These are phyloP conservation scores for Clavispora carvajalis DNA, from an alignment of 805 yeast species.

Conservation along the genomic window DNA sequence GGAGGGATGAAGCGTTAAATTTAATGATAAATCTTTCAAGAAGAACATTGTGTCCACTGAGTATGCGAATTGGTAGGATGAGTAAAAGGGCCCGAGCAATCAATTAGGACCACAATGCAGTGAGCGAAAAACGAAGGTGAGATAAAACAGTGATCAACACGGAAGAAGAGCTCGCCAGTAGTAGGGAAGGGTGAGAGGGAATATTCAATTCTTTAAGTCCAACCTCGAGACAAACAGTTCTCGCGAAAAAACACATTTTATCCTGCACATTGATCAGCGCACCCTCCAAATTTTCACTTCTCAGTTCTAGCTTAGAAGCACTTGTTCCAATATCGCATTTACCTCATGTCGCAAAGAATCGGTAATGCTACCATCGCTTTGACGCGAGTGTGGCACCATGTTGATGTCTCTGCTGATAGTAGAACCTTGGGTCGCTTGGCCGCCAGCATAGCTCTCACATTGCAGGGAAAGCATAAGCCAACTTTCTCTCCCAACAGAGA, in stretches of 20 bases:
- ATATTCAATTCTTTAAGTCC: not conserved
- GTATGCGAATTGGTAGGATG: not conserved
- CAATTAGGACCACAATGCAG: not conserved
- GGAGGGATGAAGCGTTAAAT: conserved; percentile 92
- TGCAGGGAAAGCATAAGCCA: conserved; percentile 98
- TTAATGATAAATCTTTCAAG: conserved; percentile 81
- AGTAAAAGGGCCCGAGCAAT: not conserved
- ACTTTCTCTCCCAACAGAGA: conserved; percentile 67
- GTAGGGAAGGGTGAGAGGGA: not conserved
- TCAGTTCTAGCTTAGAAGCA: not conserved
- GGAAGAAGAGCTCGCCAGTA: conserved; percentile 1
- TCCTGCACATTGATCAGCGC: not conserved
- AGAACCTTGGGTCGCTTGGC: conserved; percentile 93
- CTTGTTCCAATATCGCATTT: not conserved
- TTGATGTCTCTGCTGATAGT: conserved; percentile 77
- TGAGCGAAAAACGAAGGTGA: not conserved
- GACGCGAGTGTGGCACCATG: conserved; percentile 92
- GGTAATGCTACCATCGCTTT: conserved; percentile 65
- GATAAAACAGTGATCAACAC: conserved; percentile 1
- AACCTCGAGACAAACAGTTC: not conserved
- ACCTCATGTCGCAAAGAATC: conserved; percentile 41
- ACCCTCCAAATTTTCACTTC: not conserved
- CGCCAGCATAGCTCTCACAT: conserved; percentile 74
- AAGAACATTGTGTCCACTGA: conserved; percentile 29
- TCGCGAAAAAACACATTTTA: not conserved